A percentile compares a stretch with the other conserved stretches of the same genome.
phyloP scores from a whole-genome alignment of 176 grass and related monocot species.

The Dendrocalamus sinicus region DNA sequence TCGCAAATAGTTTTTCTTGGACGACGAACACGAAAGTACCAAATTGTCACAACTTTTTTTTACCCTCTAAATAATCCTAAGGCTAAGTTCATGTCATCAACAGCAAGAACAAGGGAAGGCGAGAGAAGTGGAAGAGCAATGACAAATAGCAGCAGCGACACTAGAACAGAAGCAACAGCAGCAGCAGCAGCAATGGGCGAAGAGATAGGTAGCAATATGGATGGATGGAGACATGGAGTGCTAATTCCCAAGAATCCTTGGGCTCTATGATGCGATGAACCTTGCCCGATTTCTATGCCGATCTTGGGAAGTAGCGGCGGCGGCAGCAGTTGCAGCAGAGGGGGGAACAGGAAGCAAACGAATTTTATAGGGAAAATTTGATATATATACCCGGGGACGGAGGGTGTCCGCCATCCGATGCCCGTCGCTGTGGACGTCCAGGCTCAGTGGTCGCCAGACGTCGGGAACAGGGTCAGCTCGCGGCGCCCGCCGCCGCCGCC shows the following conservation, averaged over 20 bases:
- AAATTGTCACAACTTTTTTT: conserved; percentile 36
- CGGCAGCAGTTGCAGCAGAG: conserved; percentile 21
- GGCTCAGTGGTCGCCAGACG: conserved; percentile 69
- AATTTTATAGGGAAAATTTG: conserved; percentile 38
- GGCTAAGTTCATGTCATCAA: conserved; percentile 53
- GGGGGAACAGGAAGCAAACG: conserved; percentile 43
- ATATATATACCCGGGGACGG: conserved; percentile 54
- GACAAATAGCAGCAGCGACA: conserved; percentile 42
- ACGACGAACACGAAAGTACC: not conserved
- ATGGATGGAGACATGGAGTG: conserved; percentile 3
- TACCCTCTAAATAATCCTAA: conserved; percentile 53
- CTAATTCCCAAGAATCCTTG: conserved; percentile 59
- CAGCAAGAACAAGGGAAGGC: conserved; percentile 34
- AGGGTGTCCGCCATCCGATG: conserved; percentile 17
- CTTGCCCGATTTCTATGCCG: conserved; percentile 53
- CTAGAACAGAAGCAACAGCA: conserved; percentile 35
- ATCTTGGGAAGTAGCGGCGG: conserved; percentile 55
- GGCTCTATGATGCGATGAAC: conserved; percentile 48
- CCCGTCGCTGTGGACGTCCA: conserved; percentile 5
- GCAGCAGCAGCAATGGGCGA: not conserved
- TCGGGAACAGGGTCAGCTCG: conserved; percentile 87
- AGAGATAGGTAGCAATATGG: not conserved
- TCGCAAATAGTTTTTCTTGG: not conserved
- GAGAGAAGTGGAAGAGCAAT: conserved; percentile 38
- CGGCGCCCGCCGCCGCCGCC: conserved; percentile 50